Evolutionary conservation across 1,284 basidiomycete genomes (phyloP), one percentile per base, ranked within the genome.

Genomic region (Boletus sp.): DNA sequence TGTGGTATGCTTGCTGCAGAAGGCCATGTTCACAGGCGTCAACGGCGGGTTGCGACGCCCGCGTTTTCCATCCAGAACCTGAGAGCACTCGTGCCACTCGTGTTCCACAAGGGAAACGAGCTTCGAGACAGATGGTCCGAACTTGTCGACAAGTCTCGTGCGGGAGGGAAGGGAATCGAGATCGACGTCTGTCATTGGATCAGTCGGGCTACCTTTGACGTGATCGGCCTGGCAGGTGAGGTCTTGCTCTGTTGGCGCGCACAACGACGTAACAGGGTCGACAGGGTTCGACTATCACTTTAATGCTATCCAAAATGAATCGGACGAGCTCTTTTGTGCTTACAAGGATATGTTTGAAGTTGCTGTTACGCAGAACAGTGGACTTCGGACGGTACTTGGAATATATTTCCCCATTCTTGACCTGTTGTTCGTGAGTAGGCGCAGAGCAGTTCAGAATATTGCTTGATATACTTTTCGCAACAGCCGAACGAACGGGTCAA

Each of bases 331-430:
- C 5, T 85, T 90, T 54, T 63, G 69, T 36, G 87, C 88, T 0
- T 91, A 89, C 66, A 84, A 80, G 56, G 82, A 88, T 43, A 89
- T 91, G 87, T 90, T 90, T 53, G 85, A 86, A 56, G 70, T 78
- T 14, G 79, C 77, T 3, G 64, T 88, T 13, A 80, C 81, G 2
- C 81, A 82, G 56, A 70, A 73, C 4, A 65, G 66, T 34, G 63
- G 66, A n/a, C 43, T 75, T 17, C 70, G 77, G 52, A 71, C 72
- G 2, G 49, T 83, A 5, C 52, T 81, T n/a, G 69, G 70, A 13
- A 70, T 86, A 37, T 86, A 84, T 58, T 66, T 77, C n/a, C 88
- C 88, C 4, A 68, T 74, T 36, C 44, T 85, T 5, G 72, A 76
- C 51, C 65, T 58, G 6, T 49, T 87, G 32, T 80, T 84, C 50